Evolutionary conservation across 2,329 filamentous ascomycete species (phyloP), one percentile per base, ranked within the genome.

Genomic region (Aspergillaceae sp.): DNA sequence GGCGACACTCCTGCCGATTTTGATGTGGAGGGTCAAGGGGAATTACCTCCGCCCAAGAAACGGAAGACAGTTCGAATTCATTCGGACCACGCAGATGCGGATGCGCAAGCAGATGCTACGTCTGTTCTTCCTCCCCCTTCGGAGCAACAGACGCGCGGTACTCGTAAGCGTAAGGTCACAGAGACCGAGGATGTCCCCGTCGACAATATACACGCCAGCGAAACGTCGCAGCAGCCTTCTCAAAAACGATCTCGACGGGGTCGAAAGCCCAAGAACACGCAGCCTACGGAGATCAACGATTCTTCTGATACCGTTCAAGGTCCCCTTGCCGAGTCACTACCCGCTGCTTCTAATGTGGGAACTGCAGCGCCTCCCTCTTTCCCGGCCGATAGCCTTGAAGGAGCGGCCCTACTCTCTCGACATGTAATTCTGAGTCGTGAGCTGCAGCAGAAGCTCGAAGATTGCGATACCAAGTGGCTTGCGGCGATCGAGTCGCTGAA

Each of bases 341-440:
- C n/a, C 8, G 43, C 42, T 41, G 11, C 41, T 44, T 6, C 41
- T 33, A 47, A 38, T 27, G n/a, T 33, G n/a, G 10, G 37, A 28
- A 33, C 42, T 40, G 36, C 41, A 42, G 47, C 29, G 33, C 11
- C 28, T 37, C 27, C n/a, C 42, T 44, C 42, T 30, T 45, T 49
- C 34, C 41, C 54, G 7, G 7, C 26, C 3, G 52, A 55, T 29
- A 51, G 47, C 10, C 29, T 61, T 27, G 34, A 52, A 35, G 56
- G 52, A n/a, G 50, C 60, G 6, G 51, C 56, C 41, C 44, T 51
- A 29, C 40, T 61, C 42, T 56, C 61, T 74, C 29, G 57, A 68
- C 71, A 55, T 41, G 77, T 70, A 9, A 79, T 77, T 1, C 77
- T 78, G 19, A 82, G 71, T 7, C 75, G 72, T 1, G 79, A 84